phyloP scores from a whole-genome alignment of 176 grass and related monocot genomes.

The Echinochloa phyllopogon region DNA sequence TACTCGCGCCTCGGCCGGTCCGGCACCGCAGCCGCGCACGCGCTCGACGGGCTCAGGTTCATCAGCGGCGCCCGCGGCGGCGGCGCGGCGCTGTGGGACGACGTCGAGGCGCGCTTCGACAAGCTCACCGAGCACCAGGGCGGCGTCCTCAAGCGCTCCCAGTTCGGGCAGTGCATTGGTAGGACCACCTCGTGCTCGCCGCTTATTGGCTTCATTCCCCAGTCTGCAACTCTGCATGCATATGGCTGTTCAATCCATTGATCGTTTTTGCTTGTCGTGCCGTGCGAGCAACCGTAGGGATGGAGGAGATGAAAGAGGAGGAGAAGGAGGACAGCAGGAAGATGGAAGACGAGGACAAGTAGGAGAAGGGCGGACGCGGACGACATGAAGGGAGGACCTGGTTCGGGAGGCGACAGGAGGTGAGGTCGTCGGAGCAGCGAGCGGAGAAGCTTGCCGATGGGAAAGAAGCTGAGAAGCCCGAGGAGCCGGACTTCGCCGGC shows the following conservation, averaged over 20 bases:
- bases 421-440: too few relatives aligned
- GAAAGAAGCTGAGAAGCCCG: too few relatives aligned
- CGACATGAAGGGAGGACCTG: too few relatives aligned
- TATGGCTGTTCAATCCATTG: neutral
- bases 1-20: constrained; percentile 48
- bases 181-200: too few relatives aligned
- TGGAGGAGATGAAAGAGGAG: constrained; percentile 49
- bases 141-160: constrained; percentile 72
- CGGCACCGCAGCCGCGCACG: constrained; percentile 74
- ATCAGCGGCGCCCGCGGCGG: constrained; percentile 78
- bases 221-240: too few relatives aligned
- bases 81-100: constrained; percentile 52
- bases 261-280: neutral
- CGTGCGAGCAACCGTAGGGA: constrained; percentile 48
- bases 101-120: constrained; percentile 74
- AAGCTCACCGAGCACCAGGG: constrained; percentile 43
- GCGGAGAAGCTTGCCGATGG: too few relatives aligned
- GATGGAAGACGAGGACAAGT: too few relatives aligned
- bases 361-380: too few relatives aligned
- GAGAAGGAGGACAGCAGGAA: too few relatives aligned
- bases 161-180: constrained; percentile 96
- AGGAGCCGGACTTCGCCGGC: constrained; percentile 60
- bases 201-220: too few relatives aligned
- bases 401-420: too few relatives aligned
- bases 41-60: constrained; percentile 94